phyloP scores from a whole-genome alignment of 805 yeast species.

The Nakazawaea pomicola region DNA sequence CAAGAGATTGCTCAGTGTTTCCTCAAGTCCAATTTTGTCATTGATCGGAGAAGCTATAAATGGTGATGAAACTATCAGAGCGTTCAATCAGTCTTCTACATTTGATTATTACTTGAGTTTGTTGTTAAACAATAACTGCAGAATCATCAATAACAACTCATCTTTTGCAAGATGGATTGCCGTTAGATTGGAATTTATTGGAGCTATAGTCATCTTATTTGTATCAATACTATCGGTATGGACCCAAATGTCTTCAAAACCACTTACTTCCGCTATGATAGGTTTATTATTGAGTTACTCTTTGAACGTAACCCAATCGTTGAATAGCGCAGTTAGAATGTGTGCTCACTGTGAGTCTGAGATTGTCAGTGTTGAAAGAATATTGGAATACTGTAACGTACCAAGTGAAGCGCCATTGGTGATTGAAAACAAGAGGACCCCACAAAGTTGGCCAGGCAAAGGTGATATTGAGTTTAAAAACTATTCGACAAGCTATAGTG shows the following conservation, averaged over 20 bases:
- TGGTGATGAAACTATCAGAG: constrained; percentile 76
- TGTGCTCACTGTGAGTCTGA: constrained; percentile 61
- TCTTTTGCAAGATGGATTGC: constrained; percentile 64
- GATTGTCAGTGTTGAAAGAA: constrained; percentile 84
- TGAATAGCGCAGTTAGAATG: constrained; percentile 53
- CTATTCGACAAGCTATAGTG: constrained; percentile 56
- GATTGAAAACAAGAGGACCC: constrained; percentile 45
- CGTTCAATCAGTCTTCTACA: constrained; percentile 62
- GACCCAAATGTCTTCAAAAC: constrained; percentile 31
- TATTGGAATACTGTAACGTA: constrained; percentile 79
- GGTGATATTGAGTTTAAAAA: constrained; percentile 46
- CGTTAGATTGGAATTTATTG: constrained; percentile 55
- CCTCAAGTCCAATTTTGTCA: constrained; percentile 75
- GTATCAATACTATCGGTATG: constrained; percentile 44
- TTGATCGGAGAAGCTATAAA: constrained; percentile 76
- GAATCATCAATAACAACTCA: constrained; percentile 43
- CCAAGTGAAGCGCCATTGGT: constrained; percentile 74
- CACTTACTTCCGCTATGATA: constrained; percentile 53
- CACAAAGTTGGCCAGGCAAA: constrained; percentile 46
- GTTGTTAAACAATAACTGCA: constrained; percentile 43
- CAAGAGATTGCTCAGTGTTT: constrained; percentile 63
- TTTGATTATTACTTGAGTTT: constrained; percentile 52
- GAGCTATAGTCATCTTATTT: constrained; percentile 47
- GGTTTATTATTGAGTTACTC: constrained; percentile 66
- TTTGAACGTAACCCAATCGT: constrained; percentile 46